phyloP scores from a whole-genome alignment of 2,329 filamentous ascomycete genomes.

The Plenodomus lindquistii region DNA sequence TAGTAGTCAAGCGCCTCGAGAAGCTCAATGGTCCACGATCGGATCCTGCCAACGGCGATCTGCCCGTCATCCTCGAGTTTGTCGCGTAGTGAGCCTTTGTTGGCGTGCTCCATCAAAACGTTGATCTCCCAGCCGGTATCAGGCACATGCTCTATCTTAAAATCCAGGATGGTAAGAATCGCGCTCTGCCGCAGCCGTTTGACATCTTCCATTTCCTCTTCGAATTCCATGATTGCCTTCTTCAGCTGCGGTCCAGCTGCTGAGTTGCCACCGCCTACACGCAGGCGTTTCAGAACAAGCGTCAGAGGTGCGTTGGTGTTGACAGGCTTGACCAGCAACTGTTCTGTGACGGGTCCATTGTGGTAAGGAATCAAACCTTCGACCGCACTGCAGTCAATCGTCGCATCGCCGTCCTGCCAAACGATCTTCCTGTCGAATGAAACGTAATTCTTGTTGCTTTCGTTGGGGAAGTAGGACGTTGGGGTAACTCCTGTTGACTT shows the following conservation, averaged over 20 bases:
- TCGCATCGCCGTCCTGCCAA: slow-evolving; percentile 64
- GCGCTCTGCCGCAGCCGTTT: slow-evolving; percentile 77
- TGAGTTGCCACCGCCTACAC: slow-evolving; percentile 55
- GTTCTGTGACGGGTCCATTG: slow-evolving; percentile 67
- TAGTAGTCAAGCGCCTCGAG: slow-evolving; percentile 87
- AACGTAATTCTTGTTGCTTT: slow-evolving; percentile 44
- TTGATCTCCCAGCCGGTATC: slow-evolving; percentile 68
- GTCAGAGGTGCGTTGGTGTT: slow-evolving; percentile 51
- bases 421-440: slow-evolving; percentile 70
- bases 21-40: slow-evolving; percentile 89
- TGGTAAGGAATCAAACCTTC: slow-evolving; percentile 67
- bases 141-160: slow-evolving; percentile 67
- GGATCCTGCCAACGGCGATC: slow-evolving; percentile 73
- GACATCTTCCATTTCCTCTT: slow-evolving; percentile 74
- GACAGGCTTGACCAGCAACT: slow-evolving; percentile 74
- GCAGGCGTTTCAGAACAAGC: slow-evolving; percentile 65
- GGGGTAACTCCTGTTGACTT: slow-evolving; percentile 34
- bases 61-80: slow-evolving; percentile 77
- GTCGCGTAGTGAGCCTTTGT: slow-evolving; percentile 81
- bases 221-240: slow-evolving; percentile 74
- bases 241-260: slow-evolving; percentile 69
- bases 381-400: slow-evolving; percentile 71
- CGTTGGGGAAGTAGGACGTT: slow-evolving; percentile 46
- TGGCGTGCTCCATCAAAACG: slow-evolving; percentile 74
- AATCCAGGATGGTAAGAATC: slow-evolving; percentile 78